These are phyloP conservation scores for Ploettnerulaceae sp. DNA, from an alignment of 2,329 filamentous ascomycete species.

Conservation along the genomic window DNA sequence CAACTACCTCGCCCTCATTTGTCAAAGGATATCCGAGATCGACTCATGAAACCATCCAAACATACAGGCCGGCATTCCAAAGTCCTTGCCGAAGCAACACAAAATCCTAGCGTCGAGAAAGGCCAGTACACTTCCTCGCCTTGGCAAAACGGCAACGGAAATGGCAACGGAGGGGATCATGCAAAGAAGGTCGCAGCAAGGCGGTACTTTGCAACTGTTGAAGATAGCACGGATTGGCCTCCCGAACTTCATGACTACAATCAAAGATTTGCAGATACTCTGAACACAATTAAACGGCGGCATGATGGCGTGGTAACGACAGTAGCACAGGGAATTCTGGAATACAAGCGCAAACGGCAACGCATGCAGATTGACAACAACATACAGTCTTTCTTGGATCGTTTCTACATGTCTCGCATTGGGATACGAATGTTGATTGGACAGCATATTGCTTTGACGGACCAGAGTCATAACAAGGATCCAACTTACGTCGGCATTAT, in stretches of 20 bases:
- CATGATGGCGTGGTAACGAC: constrained; percentile 98
- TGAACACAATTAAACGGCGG: constrained; percentile 90
- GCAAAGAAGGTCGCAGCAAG: constrained; percentile 52
- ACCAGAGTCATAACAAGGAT: constrained; percentile 84
- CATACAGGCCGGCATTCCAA: constrained; percentile 51
- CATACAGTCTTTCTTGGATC: constrained; percentile 95
- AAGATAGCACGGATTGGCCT: constrained; percentile 86
- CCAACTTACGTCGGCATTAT: constrained; percentile 97
- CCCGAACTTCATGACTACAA: constrained; percentile 94
- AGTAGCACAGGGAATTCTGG: constrained; percentile 93
- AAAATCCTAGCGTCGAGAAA: constrained; percentile 82
- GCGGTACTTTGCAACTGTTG: constrained; percentile 87
- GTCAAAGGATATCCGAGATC: constrained; percentile 68
- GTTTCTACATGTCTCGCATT: constrained; percentile 99
- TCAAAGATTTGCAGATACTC: constrained; percentile 77
- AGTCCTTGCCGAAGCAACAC: constrained; percentile 75
- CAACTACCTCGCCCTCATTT: constrained; percentile 74
- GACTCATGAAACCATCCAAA: constrained; percentile 65
- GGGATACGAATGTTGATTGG: constrained; percentile 99
- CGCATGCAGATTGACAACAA: constrained; percentile 97
- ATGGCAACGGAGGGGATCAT: constrained; percentile 41
- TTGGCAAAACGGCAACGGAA: constrained; percentile 39
- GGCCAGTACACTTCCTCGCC: constrained; percentile 69
- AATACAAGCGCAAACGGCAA: constrained; percentile 95
- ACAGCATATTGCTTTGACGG: constrained; percentile 94